phyloP scores from a whole-genome alignment of 768 basidiomycete species.

The Gyrodon lividus region DNA sequence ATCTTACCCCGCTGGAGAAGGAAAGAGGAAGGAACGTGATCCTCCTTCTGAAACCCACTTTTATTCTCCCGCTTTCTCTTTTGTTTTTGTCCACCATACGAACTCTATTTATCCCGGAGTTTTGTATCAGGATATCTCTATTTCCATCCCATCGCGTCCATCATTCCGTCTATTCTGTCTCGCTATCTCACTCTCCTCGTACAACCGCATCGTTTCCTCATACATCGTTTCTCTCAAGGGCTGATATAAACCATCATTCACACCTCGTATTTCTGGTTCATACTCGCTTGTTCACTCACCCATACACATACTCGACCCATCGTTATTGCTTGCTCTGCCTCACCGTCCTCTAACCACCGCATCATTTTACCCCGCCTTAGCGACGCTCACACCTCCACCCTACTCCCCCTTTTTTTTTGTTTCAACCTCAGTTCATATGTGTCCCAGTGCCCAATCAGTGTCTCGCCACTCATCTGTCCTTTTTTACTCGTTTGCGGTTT shows the following conservation, averaged over 20 bases:
- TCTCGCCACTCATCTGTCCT: background rate
- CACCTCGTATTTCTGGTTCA: background rate
- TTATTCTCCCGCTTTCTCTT: conserved; percentile 13
- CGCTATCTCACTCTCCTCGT: conserved; percentile 26
- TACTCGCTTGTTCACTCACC: conserved; percentile 3
- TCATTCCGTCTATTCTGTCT: conserved; percentile 14
- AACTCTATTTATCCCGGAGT: conserved; percentile 35
- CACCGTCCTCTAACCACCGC: background rate
- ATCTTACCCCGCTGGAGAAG: conserved; percentile 23
- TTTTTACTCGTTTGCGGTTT: background rate
- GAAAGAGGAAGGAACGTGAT: conserved; percentile 7
- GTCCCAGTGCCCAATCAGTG: background rate
- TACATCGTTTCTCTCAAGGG: conserved; percentile 14
- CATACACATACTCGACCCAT: conserved; percentile 21
- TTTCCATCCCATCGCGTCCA: conserved; percentile 27
- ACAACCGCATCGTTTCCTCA: conserved; percentile 30
- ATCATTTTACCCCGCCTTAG: conserved; percentile 4
- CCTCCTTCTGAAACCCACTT: conserved; percentile 18
- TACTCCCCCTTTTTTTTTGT: background rate
- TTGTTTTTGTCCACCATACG: conserved; percentile 26
- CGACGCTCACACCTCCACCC: conserved; percentile 14
- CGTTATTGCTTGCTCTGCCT: conserved; percentile 13
- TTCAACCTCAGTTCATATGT: too few species aligned
- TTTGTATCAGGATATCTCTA: conserved; percentile 28
- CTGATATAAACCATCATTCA: conserved; percentile 10